A percentile compares a stretch with the other conserved stretches of the same genome.
These are phyloP conservation scores for Solanum verrucosum DNA, from an alignment of 257 asterid species.

Conservation along the genomic window DNA sequence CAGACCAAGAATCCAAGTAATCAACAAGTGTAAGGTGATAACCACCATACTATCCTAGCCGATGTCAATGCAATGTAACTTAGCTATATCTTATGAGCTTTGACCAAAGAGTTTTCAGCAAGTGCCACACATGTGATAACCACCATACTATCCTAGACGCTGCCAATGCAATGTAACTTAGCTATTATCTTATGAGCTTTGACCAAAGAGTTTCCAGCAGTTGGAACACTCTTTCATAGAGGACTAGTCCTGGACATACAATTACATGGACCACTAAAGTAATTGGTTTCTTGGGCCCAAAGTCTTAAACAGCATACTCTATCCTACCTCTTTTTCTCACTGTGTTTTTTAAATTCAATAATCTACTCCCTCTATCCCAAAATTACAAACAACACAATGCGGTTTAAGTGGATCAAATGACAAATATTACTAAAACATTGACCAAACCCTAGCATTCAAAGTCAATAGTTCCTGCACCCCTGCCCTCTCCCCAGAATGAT, in stretches of 20 bases:
- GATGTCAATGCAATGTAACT: neutral
- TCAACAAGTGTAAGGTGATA: neutral
- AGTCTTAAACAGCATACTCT: neutral
- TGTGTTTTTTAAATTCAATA: neutral
- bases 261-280: neutral
- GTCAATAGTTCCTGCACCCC: neutral
- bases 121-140: no score
- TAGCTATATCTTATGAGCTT: neutral
- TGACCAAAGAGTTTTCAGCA: neutral
- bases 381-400: neutral
- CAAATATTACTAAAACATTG: neutral
- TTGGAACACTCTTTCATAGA: neutral
- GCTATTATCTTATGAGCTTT: no score
- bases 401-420: neutral
- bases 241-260: neutral
- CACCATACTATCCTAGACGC: no score
- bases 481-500: neutral
- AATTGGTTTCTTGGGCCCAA: neutral
- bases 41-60: neutral
- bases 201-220: neutral
- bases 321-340: neutral
- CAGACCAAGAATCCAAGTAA: neutral
- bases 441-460: neutral
- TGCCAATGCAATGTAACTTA: no score
- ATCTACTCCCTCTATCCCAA: neutral